Conservation (phyloP, 2,329 filamentous ascomycete species). For the Diplodia corticola region DNA sequence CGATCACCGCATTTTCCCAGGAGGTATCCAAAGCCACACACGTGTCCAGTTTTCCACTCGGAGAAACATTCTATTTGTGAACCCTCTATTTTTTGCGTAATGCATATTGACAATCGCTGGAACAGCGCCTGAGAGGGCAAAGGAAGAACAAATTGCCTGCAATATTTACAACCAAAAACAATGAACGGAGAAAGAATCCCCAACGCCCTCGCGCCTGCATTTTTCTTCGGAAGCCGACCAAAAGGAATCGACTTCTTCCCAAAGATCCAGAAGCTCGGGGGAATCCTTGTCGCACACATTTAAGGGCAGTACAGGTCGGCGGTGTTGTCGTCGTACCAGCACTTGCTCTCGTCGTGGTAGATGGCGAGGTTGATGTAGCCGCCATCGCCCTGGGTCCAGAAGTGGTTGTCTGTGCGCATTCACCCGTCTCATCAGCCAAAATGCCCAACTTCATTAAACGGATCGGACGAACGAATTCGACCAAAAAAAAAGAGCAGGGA, state of each 20-base stretch:
- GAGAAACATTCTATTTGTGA: not conserved
- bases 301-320: conserved; percentile 21
- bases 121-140: not conserved
- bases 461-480: too few species aligned
- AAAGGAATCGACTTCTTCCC: too few species aligned
- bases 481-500: not conserved
- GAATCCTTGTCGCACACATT: not conserved
- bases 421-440: not conserved
- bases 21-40: not conserved
- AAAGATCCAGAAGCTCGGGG: too few species aligned
- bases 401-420: conserved; percentile 19
- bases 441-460: too few species aligned
- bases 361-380: conserved; percentile 22
- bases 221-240: not conserved
- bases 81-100: not conserved
- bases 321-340: conserved; percentile 12
- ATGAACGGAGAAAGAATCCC: not conserved
- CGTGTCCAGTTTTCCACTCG: not conserved
- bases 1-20: not conserved
- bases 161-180: not conserved
- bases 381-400: conserved; percentile 18
- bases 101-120: not conserved
- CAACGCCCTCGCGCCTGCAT: not conserved
- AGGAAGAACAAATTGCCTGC: not conserved
- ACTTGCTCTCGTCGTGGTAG: conserved; percentile 20